These are phyloP conservation scores for Phoenix dactylifera DNA, from an alignment of 176 grass and related monocot species.

Conservation along the genomic window DNA sequence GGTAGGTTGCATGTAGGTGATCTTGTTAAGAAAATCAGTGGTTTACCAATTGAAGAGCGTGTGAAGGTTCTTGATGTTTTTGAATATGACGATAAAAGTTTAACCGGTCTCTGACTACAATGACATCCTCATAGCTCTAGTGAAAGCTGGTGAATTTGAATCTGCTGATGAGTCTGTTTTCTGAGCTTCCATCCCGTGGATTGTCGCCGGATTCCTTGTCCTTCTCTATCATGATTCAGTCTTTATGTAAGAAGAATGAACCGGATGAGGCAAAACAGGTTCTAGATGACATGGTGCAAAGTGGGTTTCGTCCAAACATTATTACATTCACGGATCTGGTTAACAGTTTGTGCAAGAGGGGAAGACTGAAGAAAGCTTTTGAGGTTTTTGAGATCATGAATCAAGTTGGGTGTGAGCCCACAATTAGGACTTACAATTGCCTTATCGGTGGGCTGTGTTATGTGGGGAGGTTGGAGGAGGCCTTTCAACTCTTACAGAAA, in stretches of 20 bases:
- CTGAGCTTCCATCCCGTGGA: slow-evolving; percentile 30
- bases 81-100: slow-evolving; percentile 36
- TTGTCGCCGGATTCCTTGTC: slow-evolving; percentile 38
- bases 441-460: slow-evolving; percentile 73
- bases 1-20: slow-evolving; percentile 24
- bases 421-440: slow-evolving; percentile 67
- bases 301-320: slow-evolving; percentile 38
- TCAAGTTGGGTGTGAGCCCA: slow-evolving; percentile 41
- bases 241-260: slow-evolving; percentile 59
- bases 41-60: slow-evolving; percentile 56
- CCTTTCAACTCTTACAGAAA: slow-evolving; percentile 40
- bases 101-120: slow-evolving; percentile 84
- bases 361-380: slow-evolving; percentile 46
- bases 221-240: slow-evolving; percentile 49
- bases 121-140: slow-evolving; percentile 60
- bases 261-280: slow-evolving; percentile 49
- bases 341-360: slow-evolving; percentile 65
- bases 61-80: slow-evolving; percentile 78
- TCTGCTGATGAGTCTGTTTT: slow-evolving; percentile 44
- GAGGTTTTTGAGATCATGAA: slow-evolving; percentile 67
- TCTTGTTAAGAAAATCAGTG: slow-evolving; percentile 45
- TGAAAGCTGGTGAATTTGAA: slow-evolving; percentile 48
- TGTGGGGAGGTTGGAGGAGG: slow-evolving; percentile 82
- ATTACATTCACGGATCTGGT: slow-evolving; percentile 55
- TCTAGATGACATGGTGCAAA: slow-evolving; percentile 53